These are phyloP conservation scores for Penicillium fuscoglaucum DNA, from an alignment of 2,329 filamentous ascomycete genomes.

Conservation along the genomic window DNA sequence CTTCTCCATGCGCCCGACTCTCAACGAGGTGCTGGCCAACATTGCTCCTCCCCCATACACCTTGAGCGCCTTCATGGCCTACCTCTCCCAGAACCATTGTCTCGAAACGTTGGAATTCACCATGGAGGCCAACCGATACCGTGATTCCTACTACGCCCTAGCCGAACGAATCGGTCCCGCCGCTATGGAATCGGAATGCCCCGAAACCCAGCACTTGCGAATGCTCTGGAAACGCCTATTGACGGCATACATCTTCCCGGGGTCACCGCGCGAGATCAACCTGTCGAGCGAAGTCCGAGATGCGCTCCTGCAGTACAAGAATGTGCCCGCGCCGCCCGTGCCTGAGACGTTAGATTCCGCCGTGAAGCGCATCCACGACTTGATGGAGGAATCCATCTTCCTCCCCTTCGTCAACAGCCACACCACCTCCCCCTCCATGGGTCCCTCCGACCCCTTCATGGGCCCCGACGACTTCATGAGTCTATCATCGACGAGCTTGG, in stretches of 20 bases:
- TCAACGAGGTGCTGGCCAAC: slow-evolving; percentile 86
- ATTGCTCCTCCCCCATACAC: slow-evolving; percentile 85
- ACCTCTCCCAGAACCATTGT: slow-evolving; percentile 94
- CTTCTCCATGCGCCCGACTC: slow-evolving; percentile 62
- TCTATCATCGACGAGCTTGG: slow-evolving; percentile 31
- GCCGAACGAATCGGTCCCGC: slow-evolving; percentile 52
- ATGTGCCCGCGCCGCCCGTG: slow-evolving; percentile 62
- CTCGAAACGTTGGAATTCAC: slow-evolving; percentile 96
- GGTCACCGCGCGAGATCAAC: slow-evolving; percentile 84
- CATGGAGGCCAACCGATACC: slow-evolving; percentile 86
- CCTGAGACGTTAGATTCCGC: slow-evolving; percentile 78
- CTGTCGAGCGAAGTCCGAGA: slow-evolving; percentile 84
- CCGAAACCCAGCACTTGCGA: slow-evolving; percentile 68
- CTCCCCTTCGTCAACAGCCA: slow-evolving; percentile 82
- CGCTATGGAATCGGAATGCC: slow-evolving; percentile 52
- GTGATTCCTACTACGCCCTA: slow-evolving; percentile 63
- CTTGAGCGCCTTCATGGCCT: slow-evolving; percentile 90
- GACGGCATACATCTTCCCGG: slow-evolving; percentile 85
- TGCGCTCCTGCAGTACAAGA: slow-evolving; percentile 66
- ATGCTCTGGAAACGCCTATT: slow-evolving; percentile 85
- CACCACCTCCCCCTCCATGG: slow-evolving; percentile 51
- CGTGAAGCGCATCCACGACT: slow-evolving; percentile 83
- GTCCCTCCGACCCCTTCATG: slow-evolving; percentile 46
- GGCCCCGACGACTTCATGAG: slow-evolving; percentile 39
- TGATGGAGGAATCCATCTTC: slow-evolving; percentile 96